Evolutionary conservation across 1,139 yeast genomes (phyloP).

Genomic region (Hemisphaericaspora xylanilytica): DNA sequence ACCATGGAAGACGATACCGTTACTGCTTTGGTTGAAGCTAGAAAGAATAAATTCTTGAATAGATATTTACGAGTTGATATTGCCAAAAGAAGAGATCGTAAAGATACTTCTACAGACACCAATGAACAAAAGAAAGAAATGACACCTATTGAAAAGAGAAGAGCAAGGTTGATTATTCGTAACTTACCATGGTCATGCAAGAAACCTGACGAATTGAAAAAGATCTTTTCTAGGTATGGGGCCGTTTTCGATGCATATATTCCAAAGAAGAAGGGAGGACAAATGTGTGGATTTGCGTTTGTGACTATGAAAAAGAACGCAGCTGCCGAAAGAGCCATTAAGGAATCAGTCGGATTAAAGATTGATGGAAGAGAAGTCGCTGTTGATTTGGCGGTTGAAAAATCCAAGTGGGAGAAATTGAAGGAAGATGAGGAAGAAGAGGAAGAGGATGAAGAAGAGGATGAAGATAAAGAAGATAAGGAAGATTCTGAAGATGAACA

Average conservation of each 20-base stretch:
- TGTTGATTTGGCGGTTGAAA: conserved; percentile 90
- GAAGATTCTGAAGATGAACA: conserved; percentile 25
- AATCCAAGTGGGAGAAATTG: conserved; percentile 67
- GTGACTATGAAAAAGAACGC: conserved; percentile 81
- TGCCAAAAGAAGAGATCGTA: conserved; percentile 90
- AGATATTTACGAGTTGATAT: conserved; percentile 73
- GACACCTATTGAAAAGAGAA: conserved; percentile 54
- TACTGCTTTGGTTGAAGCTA: conserved; percentile 68
- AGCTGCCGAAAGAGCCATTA: conserved; percentile 80
- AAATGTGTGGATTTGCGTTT: conserved; percentile 93
- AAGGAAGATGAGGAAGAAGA: conserved; percentile 42
- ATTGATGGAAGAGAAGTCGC: conserved; percentile 92
- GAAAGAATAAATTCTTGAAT: conserved; percentile 63
- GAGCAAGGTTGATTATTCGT: conserved; percentile 82
- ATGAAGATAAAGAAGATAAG: conserved; percentile 24
- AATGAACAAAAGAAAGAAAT: conserved; percentile 16
- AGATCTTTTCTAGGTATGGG: conserved; percentile 74
- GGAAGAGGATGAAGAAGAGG: conserved; percentile 31
- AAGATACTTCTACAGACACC: conserved; percentile 18
- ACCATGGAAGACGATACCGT: conserved; percentile 81
- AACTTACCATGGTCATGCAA: conserved; percentile 96
- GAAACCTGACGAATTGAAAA: conserved; percentile 67
- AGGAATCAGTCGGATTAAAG: conserved; percentile 67
- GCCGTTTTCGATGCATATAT: conserved; percentile 86
- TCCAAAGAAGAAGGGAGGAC: conserved; percentile 85